These are phyloP conservation scores for Russula vinacea DNA, from an alignment of 768 basidiomycete genomes.

Conservation along the genomic window DNA sequence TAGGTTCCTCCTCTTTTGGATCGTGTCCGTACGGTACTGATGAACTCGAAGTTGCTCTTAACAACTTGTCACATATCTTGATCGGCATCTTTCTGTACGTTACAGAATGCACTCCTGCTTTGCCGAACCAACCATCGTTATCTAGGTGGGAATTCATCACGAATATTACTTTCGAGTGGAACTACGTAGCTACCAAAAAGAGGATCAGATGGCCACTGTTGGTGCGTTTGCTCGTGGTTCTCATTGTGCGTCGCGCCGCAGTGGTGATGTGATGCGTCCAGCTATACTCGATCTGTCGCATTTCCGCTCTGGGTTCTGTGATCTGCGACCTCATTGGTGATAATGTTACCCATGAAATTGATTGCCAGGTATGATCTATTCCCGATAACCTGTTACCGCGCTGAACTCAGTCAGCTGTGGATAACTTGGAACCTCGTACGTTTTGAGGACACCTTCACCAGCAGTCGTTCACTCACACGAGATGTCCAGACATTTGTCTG, in stretches of 20 bases:
- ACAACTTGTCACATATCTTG: constrained; percentile 4
- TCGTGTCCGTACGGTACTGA: too few relatives aligned
- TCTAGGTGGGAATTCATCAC: constrained; percentile 23
- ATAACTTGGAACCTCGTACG: constrained; percentile 12
- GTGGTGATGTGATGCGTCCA: neutral
- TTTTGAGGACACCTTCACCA: neutral
- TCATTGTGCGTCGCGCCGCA: neutral
- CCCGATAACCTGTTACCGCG: neutral
- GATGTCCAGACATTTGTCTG: neutral
- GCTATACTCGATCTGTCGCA: constrained; percentile 17
- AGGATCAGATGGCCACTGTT: constrained; percentile 11
- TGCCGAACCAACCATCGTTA: neutral
- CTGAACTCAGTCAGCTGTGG: constrained; percentile 5
- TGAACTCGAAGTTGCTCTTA: neutral
- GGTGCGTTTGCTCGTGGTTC: neutral
- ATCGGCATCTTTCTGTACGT: constrained; percentile 17
- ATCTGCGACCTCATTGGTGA: constrained; percentile 9
- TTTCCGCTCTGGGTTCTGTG: neutral
- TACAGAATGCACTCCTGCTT: neutral
- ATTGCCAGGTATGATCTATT: constrained; percentile 18
- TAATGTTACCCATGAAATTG: neutral
- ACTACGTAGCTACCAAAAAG: constrained; percentile 7
- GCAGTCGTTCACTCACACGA: neutral
- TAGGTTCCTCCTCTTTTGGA: neutral
- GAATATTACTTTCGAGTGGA: constrained; percentile 15